Percentiles rank a stretch among this genome's conserved stretches.
Conservation (phyloP, 257 asterid genomes). For the Nicotiana attenuata region DNA sequence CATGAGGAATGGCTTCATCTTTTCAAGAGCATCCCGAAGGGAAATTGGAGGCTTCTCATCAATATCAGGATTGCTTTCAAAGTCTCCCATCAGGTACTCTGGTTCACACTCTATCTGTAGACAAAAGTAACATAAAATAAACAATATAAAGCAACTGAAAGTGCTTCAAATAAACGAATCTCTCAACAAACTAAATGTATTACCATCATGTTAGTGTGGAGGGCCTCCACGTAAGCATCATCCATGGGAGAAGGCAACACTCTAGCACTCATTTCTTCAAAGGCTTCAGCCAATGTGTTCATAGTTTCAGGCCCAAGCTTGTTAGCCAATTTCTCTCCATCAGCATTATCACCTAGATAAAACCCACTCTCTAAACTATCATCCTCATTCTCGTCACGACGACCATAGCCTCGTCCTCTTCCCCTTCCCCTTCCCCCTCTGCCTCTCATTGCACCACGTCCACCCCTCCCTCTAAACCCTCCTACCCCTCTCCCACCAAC, state of each 20-base stretch:
- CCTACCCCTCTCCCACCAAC: conserved; percentile 14
- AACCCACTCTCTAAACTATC: conserved; percentile 31
- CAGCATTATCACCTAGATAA: conserved; percentile 46
- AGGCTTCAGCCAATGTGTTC: conserved; percentile 52
- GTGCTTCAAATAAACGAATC: neutral
- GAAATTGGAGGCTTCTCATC: conserved; percentile 81
- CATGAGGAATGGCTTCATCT: conserved; percentile 89
- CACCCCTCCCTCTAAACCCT: conserved; percentile 30
- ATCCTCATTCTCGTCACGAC: conserved; percentile 24
- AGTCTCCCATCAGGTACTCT: conserved; percentile 77
- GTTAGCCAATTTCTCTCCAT: conserved; percentile 56
- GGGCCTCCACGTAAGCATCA: conserved; percentile 61
- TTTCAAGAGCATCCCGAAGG: conserved; percentile 78
- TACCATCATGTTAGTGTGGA: conserved; percentile 68
- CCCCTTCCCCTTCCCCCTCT: conserved; percentile 22
- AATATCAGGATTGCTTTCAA: conserved; percentile 78
- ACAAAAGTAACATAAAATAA: neutral
- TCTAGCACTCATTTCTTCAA: conserved; percentile 53
- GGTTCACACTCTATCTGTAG: conserved; percentile 87
- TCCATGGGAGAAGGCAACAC: conserved; percentile 63
- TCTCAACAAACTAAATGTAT: neutral
- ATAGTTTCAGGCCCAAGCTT: conserved; percentile 62
- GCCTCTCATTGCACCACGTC: conserved; percentile 32
- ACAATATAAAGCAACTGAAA: conserved; percentile 5
- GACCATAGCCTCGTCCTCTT: conserved; percentile 19